Base-by-base conservation (phyloP, 2,329 filamentous ascomycete genomes). In the Alternaria sp. region DNA sequence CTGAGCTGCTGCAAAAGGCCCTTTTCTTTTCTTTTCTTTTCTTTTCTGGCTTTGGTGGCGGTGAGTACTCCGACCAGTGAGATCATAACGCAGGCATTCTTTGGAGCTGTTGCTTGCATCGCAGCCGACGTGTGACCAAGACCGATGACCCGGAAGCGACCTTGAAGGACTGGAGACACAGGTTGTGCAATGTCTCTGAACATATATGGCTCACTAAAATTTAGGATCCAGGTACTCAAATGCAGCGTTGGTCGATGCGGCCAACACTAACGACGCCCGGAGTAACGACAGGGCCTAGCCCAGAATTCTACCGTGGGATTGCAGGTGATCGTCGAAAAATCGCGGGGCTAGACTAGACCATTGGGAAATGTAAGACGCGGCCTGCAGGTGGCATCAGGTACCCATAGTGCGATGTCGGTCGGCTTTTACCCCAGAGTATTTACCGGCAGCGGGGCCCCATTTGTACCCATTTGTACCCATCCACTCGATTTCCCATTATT, bases 361-460 rank as follows among this genome's bases (percentile, higher is more conserved):
- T 17, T 40, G 33, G 44, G 23, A 58, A 37, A 50, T 42, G 34
- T 50, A 34, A 50, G 36, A 41, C 24, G 26, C 23, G 46, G 37
- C 36, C 34, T 48, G 44, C 44, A 48, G 44, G 44, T 34, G 29
- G 44, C 21, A 34, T 9, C 44, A 48, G 44, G 29, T 41, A 52
- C 36, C 37, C 41, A 51, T 54, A 45, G 41, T 51, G 57, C 39
- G 58, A 50, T 55, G 28, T 55, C 55, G 54, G 53, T 58, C 55
- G 48, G 53, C 52, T 44, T 54, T 60, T 59, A 56, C 41, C 51
- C 58, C 42, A 26, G 11, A 42, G 44, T 49, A 59, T 42, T 36
- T 61, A 56, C 55, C 55, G 21, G 49, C 56, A 37, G 56, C 46
- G 41, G 37, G 51, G 51, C 24, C 55, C 29, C 36, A 17, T 51